Percentiles rank a stretch among this genome's conserved stretches.
These are phyloP conservation scores for Logfia minima DNA, from an alignment of 129 eudicot species.

Conservation along the genomic window DNA sequence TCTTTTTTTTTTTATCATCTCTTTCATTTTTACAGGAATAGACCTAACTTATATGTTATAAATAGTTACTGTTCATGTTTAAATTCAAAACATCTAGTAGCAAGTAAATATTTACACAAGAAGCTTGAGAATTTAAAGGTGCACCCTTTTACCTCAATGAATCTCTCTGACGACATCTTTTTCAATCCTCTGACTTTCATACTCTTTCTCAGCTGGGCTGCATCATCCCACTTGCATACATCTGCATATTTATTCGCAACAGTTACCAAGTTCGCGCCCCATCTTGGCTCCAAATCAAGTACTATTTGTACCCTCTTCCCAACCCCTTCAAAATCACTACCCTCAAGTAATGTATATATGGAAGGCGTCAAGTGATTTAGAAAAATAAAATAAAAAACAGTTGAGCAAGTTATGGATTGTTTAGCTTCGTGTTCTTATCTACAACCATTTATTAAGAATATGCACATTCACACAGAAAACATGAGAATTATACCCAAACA, in stretches of 20 bases:
- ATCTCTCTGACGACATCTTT: conserved; percentile 65
- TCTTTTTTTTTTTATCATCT: too few species aligned
- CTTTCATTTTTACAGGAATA: background rate
- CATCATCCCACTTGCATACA: conserved; percentile 61
- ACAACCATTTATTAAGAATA: too few species aligned
- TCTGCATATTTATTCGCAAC: conserved; percentile 72
- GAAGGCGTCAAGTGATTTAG: too few species aligned
- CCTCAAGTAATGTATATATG: too few species aligned
- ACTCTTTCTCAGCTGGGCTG: conserved; percentile 43
- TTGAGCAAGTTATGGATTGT: too few species aligned
- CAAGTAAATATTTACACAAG: conserved; percentile 39
- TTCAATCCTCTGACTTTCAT: conserved; percentile 55
- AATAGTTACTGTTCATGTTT: conserved; percentile 39
- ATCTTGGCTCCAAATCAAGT: conserved; percentile 62
- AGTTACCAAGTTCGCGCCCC: too few species aligned
- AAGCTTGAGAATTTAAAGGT: conserved; percentile 39
- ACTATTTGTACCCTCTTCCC: conserved; percentile 47
- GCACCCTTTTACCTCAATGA: conserved; percentile 55
- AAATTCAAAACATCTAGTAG: conserved; percentile 47
- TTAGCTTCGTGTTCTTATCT: too few species aligned
- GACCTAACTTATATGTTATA: background rate
- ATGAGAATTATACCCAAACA: too few species aligned
- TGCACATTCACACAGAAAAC: too few species aligned
- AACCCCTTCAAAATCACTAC: conserved; percentile 40
- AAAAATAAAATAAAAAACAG: too few species aligned